These are phyloP conservation scores for Leishmania turanica DNA, from an alignment of 208 protist genomes.

Conservation along the genomic window DNA sequence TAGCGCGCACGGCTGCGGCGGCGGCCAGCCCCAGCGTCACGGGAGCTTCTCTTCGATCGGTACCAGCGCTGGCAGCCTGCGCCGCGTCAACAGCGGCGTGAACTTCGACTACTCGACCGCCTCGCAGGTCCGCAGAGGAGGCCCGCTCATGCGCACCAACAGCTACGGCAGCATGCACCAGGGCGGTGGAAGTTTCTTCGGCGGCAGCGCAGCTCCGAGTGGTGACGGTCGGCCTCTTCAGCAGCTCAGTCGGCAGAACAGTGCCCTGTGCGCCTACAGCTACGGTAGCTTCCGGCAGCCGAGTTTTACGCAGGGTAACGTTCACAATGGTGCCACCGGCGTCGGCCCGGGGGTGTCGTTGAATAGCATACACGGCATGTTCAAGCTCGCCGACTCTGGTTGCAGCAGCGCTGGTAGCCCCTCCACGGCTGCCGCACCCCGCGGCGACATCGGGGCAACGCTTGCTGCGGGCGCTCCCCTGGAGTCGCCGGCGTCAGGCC, in stretches of 20 bases:
- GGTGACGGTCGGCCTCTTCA: constrained; percentile 1
- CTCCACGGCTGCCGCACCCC: neutral
- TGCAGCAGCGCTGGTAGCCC: neutral
- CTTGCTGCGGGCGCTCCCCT: neutral
- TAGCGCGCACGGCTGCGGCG: neutral
- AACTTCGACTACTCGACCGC: constrained; percentile 31
- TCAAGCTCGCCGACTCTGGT: neutral
- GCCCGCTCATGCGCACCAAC: constrained; percentile 14
- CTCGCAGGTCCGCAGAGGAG: constrained; percentile 16
- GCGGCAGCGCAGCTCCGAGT: neutral
- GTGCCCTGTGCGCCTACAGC: constrained; percentile 21
- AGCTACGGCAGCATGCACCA: constrained; percentile 27
- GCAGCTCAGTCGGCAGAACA: constrained; percentile 25
- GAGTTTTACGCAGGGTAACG: constrained; percentile 21
- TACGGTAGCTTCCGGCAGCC: constrained; percentile 37
- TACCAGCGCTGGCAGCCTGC: constrained; percentile 29
- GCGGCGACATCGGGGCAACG: neutral
- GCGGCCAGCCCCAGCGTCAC: neutral
- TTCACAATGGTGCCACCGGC: constrained; percentile 20
- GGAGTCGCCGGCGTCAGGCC: neutral
- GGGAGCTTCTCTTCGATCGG: constrained; percentile 21
- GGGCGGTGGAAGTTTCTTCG: constrained; percentile 23
- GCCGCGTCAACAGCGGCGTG: constrained; percentile 40
- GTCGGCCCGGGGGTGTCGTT: constrained; percentile 29
- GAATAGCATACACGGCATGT: constrained; percentile 20